These are phyloP conservation scores for Tanacetum coccineum DNA, from an alignment of 129 eudicot species.

Conservation along the genomic window DNA sequence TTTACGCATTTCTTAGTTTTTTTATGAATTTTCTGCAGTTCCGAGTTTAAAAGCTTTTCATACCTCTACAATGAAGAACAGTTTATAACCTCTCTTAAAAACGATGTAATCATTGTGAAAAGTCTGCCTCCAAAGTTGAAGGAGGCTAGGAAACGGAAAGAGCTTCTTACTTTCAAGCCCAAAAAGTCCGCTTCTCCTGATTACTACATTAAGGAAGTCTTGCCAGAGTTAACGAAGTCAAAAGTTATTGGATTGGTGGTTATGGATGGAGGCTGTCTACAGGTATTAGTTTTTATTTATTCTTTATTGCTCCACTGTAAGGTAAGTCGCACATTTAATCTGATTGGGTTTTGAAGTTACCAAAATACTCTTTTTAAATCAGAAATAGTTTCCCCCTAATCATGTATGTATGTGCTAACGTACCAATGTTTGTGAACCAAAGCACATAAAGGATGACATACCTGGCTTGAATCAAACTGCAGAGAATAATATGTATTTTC, in stretches of 20 bases:
- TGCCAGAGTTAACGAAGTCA: slow-evolving; percentile 64
- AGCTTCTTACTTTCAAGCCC: slow-evolving; percentile 65
- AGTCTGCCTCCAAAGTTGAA: slow-evolving; percentile 52
- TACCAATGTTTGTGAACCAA: slow-evolving; percentile 14
- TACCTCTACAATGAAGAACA: slow-evolving; percentile 81
- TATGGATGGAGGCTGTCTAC: slow-evolving; percentile 84
- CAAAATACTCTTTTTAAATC: neutral
- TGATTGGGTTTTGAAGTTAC: neutral
- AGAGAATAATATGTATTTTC: neutral
- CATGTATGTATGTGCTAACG: slow-evolving; percentile 5
- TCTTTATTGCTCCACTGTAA: slow-evolving; percentile 9
- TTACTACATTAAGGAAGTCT: slow-evolving; percentile 55
- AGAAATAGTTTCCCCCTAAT: neutral
- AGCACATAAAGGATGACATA: neutral
- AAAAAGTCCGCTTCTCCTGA: slow-evolving; percentile 59
- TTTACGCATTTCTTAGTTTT: neutral
- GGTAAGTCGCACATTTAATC: slow-evolving; percentile 4
- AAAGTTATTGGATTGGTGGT: slow-evolving; percentile 80
- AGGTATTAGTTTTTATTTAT: slow-evolving; percentile 41
- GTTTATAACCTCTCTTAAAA: slow-evolving; percentile 64
- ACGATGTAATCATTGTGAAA: slow-evolving; percentile 71
- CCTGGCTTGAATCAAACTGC: slow-evolving; percentile 17
- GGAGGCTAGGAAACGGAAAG: slow-evolving; percentile 71
- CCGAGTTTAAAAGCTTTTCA: slow-evolving; percentile 79
- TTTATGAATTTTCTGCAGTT: slow-evolving; percentile 44